These are phyloP conservation scores for Cyclanthera cordifolia DNA, from an alignment of 306 rosid genomes.

Conservation along the genomic window DNA sequence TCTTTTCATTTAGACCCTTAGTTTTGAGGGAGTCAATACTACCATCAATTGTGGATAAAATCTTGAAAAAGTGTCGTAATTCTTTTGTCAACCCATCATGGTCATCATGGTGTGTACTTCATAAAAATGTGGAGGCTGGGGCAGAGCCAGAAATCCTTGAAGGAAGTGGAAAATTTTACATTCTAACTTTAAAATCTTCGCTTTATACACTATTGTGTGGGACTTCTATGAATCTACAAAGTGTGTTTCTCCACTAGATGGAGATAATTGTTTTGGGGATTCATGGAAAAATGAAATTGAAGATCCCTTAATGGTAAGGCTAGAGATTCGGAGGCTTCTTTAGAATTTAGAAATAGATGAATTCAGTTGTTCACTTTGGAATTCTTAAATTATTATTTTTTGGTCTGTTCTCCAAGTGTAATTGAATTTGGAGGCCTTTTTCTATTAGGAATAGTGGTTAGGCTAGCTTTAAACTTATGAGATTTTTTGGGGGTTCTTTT, in stretches of 20 bases:
- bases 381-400: background rate
- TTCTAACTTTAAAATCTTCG: background rate
- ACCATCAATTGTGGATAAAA: background rate
- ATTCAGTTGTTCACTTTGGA: background rate
- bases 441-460: background rate
- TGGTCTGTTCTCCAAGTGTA: background rate
- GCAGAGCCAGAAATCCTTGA: background rate
- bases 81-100: background rate
- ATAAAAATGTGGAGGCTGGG: background rate
- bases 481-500: background rate
- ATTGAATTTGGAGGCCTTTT: background rate
- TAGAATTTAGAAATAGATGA: background rate
- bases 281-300: too few species aligned
- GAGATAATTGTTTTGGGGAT: too few species aligned
- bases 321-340: background rate
- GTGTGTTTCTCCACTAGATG: too few species aligned
- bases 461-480: background rate
- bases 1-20: background rate
- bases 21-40: background rate
- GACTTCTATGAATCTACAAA: background rate
- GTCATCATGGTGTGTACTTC: background rate
- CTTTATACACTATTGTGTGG: too few species aligned
- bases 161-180: background rate
- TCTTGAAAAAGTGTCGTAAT: background rate
- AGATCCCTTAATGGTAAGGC: background rate